Base-by-base conservation (phyloP, 768 basidiomycete genomes). In the Termitomyces titanicus region DNA sequence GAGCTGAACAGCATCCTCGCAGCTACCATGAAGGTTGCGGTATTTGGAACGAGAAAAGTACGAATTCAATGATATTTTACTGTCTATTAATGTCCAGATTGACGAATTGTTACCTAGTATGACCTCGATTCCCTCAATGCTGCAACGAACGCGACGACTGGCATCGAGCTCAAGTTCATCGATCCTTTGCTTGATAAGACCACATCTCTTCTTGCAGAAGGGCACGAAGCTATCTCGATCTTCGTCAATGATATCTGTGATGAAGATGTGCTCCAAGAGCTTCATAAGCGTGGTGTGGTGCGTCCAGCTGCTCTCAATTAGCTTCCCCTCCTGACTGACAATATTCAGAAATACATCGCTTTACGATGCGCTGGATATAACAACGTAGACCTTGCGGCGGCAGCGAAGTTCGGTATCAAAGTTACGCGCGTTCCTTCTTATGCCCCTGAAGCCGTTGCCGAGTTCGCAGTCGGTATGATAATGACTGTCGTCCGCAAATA, bases 391-490 rank as follows among this genome's bases (percentile, higher is more conserved):
- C 61, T 77, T 27, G 47, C 51, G 25, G 60, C 70, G 3, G 68
- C 74, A 3, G 52, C 53, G 5, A 63, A 64, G 44, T 55, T 65
- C 29, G 69, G 66, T 17, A 71, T 77, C 61, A 70, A 71, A 53
- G 71, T 77, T 27, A 71, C 66, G 7, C 71, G 73, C 3, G 76
- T 76, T 1, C 76, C 76, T 5, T 70, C 76, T 8, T 77, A 77
- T 57, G 72, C 76, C 20, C 74, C 76, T 2, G 74, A 75, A 61
- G 72, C 75, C 10, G 72, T 77, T 24, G 75, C 75, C 15, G 75
- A 77, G 57, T 77, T 77, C 61, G 66, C 74, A 15, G 72, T 77
- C 18, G 75, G 75, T n/a, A 77, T 76, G 73, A 69, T 77, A 50
- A 60, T 77, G 64, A 77, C 74, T 29, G 72, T 77, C 39, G 64